Evolutionary conservation across 345 rosid genomes (phyloP).

Genomic region (Bretschneidera sinensis): DNA sequence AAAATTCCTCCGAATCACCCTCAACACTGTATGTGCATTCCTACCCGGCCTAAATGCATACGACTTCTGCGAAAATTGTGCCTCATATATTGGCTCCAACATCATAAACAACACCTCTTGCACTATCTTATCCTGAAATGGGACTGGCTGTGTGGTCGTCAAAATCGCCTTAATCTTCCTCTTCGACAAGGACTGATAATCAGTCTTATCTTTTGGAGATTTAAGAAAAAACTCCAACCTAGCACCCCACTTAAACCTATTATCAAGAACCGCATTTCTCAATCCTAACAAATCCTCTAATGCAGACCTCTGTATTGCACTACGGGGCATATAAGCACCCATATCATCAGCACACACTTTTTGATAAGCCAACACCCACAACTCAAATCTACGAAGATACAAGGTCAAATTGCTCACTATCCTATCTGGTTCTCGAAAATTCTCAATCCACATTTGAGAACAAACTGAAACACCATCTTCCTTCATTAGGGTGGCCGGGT

Average conservation of each 20-base stretch:
- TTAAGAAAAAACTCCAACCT: conserved; percentile 79
- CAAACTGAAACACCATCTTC: conserved; percentile 95
- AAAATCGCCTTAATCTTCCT: conserved; percentile 86
- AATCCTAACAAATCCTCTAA: conserved; percentile 79
- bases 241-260: conserved; percentile 93
- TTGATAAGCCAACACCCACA: conserved; percentile 94
- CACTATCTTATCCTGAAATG: conserved; percentile 93
- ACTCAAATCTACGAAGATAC: conserved; percentile 73
- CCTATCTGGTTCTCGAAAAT: conserved; percentile 49
- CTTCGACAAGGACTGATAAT: conserved; percentile 81
- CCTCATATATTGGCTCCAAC: conserved; percentile 79
- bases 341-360: conserved; percentile 82
- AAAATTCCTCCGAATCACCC: conserved; percentile 86
- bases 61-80: conserved; percentile 82
- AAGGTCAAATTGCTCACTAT: conserved; percentile 51
- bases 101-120: conserved; percentile 89
- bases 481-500: conserved; percentile 68
- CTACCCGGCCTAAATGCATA: conserved; percentile 92
- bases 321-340: conserved; percentile 86
- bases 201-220: conserved; percentile 85
- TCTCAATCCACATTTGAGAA: conserved; percentile 93
- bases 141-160: conserved; percentile 81
- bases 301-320: conserved; percentile 66
- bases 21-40: conserved; percentile 74
- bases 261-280: conserved; percentile 90